phyloP scores from a whole-genome alignment of 331 rosid genomes.

The Pyracantha coccinea region DNA sequence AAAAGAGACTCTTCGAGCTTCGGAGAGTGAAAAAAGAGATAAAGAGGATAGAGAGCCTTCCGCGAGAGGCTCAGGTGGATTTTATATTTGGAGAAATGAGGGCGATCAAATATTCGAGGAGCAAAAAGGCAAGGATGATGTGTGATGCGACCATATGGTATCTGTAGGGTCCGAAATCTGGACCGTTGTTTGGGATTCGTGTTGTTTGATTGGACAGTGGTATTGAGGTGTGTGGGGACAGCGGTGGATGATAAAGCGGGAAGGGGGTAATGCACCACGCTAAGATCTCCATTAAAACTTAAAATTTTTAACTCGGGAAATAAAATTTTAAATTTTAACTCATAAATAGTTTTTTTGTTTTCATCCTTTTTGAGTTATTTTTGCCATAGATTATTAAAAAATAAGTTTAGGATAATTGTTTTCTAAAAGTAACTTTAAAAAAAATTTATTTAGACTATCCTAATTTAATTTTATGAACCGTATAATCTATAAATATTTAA shows the following conservation, averaged over 20 bases:
- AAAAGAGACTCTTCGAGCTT: not conserved
- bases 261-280: not conserved
- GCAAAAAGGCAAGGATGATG: not conserved
- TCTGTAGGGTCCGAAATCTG: not conserved
- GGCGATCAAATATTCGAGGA: slow-evolving; percentile 10
- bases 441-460: too few relatives aligned
- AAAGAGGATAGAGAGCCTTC: not conserved
- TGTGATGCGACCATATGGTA: not conserved
- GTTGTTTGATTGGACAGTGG: not conserved
- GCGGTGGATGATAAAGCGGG: not conserved
- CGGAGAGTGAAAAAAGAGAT: not conserved
- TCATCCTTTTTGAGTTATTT: too few relatives aligned
- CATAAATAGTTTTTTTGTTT: too few relatives aligned
- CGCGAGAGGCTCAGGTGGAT: not conserved
- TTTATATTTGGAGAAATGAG: slow-evolving; percentile 12
- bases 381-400: too few relatives aligned
- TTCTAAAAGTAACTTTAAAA: too few relatives aligned
- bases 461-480: too few relatives aligned
- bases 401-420: too few relatives aligned
- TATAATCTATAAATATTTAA: too few relatives aligned
- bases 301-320: too few relatives aligned
- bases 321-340: too few relatives aligned
- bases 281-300: too few relatives aligned
- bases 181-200: not conserved
- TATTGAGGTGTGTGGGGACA: not conserved